Base-by-base conservation (phyloP, 768 basidiomycete species). In the Podaxis sp. region DNA sequence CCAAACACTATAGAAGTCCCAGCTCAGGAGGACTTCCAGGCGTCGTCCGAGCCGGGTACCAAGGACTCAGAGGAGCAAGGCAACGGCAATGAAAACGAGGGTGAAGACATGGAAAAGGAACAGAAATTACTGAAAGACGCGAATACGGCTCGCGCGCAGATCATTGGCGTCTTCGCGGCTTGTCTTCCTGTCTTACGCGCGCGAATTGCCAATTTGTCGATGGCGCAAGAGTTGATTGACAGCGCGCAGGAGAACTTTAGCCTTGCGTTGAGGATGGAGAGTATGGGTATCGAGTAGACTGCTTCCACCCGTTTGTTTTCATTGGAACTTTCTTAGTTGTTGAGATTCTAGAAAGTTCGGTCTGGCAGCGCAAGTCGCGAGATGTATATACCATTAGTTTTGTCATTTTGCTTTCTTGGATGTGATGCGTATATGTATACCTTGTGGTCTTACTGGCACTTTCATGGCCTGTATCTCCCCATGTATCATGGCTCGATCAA, bases 151-250 rank as follows among this genome's bases (percentile, higher is more conserved):
- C 78, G 75, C 9, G 66, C 75, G 2, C 79, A 81, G 66, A 75
- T 83, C 37, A 63, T 74, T 6, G 72, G 73, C 24, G 69, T 83
- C 27, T 80, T 84, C 64, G 61, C 72, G 3, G 80, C 82, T 0
- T 82, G 81, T 63, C 67, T 84, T 13, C 80, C 83, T 19, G 75
- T 84, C 24, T 69, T 85, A 3, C 73, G 75, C 11, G 80, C 80
- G 1, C 79, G 84, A 2, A 75, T 74, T 5, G 76, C 75, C 11
- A 84, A 84, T 63, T 64, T 85, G 19, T 64, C 72, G 13, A 75
- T 82, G 76, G 83, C 83, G 0, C 79, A 79, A 55, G 79, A 82
- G 27, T 72, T 85, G 19, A 72, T 84, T 25, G 79, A 82, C 60
- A 77, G 79, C 24, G 79, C 80, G 13, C 79, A 83, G 50, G 82